A percentile compares a stretch with the other conserved stretches of the same genome.
phyloP scores from a whole-genome alignment of 2,329 filamentous ascomycete species.

The Malbranchea cinnamomea region DNA sequence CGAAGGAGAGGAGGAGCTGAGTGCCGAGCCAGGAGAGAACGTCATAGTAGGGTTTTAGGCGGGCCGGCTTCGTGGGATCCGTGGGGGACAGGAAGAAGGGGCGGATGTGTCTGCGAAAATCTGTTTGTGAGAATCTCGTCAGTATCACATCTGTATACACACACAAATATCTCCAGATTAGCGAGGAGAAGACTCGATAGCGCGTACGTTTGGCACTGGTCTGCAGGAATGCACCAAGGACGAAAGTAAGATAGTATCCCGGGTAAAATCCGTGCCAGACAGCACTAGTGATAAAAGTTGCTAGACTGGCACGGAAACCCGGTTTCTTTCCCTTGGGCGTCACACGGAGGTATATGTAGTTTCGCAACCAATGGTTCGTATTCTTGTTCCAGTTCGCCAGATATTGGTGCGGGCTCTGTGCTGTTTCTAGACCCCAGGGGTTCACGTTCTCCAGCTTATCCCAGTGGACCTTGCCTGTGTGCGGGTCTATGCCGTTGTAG shows the following conservation, averaged over 20 bases:
- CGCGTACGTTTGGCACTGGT: constrained; percentile 82
- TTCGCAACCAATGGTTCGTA: constrained; percentile 90
- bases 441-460: constrained; percentile 81
- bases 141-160: constrained; percentile 7
- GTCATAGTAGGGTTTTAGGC: constrained; percentile 77
- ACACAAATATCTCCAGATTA: background rate
- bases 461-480: constrained; percentile 76
- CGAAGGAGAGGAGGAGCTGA: constrained; percentile 71
- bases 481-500: constrained; percentile 80
- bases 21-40: constrained; percentile 58
- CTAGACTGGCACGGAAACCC: constrained; percentile 84
- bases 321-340: constrained; percentile 93
- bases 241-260: constrained; percentile 83
- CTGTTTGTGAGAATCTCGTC: constrained; percentile 32
- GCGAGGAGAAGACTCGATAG: constrained; percentile 1
- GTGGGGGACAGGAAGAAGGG: constrained; percentile 83
- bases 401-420: constrained; percentile 86
- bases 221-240: constrained; percentile 81
- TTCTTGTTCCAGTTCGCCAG: constrained; percentile 97
- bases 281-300: constrained; percentile 85
- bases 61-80: constrained; percentile 52
- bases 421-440: constrained; percentile 69
- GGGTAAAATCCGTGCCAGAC: constrained; percentile 98
- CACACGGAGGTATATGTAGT: constrained; percentile 89
- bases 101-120: constrained; percentile 75